Evolutionary conservation across 78 protist genomes (phyloP), one percentile per base, ranked within the genome.

Genomic region (Speleostelium caveatum): DNA sequence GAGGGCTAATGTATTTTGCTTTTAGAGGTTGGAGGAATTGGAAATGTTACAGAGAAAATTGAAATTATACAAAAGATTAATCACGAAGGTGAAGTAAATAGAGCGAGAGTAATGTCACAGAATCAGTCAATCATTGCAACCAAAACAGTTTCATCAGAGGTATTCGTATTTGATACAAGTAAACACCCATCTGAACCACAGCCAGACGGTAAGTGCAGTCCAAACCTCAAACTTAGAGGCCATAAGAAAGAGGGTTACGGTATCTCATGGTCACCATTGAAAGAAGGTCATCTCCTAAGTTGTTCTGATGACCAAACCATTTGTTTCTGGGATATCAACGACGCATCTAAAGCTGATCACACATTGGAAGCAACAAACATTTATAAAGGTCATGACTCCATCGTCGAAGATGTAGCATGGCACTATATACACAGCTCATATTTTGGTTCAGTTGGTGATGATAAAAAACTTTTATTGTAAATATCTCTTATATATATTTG

Each of bases 171-270:
- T 42, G 99, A 98, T 85, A 36, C 62, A 36, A 80, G 97, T 7
- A 97, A 96, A 78, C 98, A 97, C 63, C 78, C 95, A 22, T 86
- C 91, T 32, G 86, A 76, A 59, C 97, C 97, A 1, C 35, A 16
- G 17, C 63, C 71, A 12, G 87, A 87, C 41, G 96, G 83, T 45
- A 51, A 59, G 36, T 91, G 86, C 32, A 0, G 21, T 33, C 98
- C 98, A 12, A 87, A 95, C 14, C 59, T 98, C 51, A 72, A 68
- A 7, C 86, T 96, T 26, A 35, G 8, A 21, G 99, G 98, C 5
- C 99, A 98, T 93, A 22, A 61, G n/a, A 96, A 97, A 49, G 98
- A 98, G 26, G 99, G 99, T n/a, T 98, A 98, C 73, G 99, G 99
- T 30, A 92, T 98, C 10, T 49, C 93, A 7, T 98, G 99, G 99